Percentiles rank a stretch among this genome's conserved stretches.
phyloP scores from a whole-genome alignment of 1,284 basidiomycete species.

The Pseudozyma tsukubaensis region DNA sequence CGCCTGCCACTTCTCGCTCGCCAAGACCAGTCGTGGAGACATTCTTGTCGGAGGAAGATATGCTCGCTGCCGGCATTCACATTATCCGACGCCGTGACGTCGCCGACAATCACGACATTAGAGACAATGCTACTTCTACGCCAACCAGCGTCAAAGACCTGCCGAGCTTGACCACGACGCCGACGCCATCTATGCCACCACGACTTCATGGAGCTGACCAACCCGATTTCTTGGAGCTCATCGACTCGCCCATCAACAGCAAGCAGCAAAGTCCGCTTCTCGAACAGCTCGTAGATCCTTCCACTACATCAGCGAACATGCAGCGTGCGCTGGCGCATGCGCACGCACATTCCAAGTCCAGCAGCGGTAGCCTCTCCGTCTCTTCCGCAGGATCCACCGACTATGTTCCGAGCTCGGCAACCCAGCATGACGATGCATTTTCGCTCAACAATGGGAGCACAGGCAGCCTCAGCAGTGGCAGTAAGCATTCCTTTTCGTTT shows the following conservation, averaged over 20 bases:
- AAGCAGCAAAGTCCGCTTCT: constrained; percentile 26
- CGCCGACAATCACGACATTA: neutral
- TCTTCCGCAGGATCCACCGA: constrained; percentile 30
- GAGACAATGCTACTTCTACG: neutral
- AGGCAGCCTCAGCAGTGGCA: constrained; percentile 26
- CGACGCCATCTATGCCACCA: constrained; percentile 22
- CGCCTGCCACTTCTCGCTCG: constrained; percentile 9
- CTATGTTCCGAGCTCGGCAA: constrained; percentile 18
- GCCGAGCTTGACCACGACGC: constrained; percentile 3
- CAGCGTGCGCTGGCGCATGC: constrained; percentile 24
- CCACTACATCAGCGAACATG: constrained; percentile 11
- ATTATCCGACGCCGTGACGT: constrained; percentile 38
- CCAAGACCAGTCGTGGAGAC: constrained; percentile 27
- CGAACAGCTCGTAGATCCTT: constrained; percentile 19
- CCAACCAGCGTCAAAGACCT: constrained; percentile 12
- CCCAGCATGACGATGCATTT: constrained; percentile 10
- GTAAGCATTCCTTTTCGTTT: constrained; percentile 39
- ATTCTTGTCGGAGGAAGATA: constrained; percentile 43
- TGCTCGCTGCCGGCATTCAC: constrained; percentile 48
- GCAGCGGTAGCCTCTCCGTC: constrained; percentile 28
- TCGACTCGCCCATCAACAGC: constrained; percentile 32
- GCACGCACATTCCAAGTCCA: constrained; percentile 16
- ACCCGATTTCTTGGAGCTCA: constrained; percentile 47
- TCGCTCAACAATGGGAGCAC: constrained; percentile 34
- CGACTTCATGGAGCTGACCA: constrained; percentile 39